phyloP scores from a whole-genome alignment of 805 yeast genomes.

The Tetrapisispora fleetii region DNA sequence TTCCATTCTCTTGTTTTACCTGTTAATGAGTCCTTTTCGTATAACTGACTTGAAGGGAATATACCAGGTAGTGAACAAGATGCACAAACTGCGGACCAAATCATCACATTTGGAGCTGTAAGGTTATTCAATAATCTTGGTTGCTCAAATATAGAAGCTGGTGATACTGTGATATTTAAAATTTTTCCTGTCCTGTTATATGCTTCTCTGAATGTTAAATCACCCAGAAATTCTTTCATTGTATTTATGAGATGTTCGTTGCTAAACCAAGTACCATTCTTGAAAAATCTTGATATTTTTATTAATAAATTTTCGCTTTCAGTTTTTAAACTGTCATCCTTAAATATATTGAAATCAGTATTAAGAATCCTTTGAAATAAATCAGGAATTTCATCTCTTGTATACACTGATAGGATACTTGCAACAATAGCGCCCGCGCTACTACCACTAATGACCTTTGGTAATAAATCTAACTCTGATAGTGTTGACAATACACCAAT shows the following conservation, averaged over 20 bases:
- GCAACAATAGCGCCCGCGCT: slow-evolving; percentile 96
- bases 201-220: slow-evolving; percentile 87
- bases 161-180: slow-evolving; percentile 88
- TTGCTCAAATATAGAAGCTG: slow-evolving; percentile 85
- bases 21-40: slow-evolving; percentile 70
- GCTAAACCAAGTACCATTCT: slow-evolving; percentile 86
- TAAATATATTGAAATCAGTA: slow-evolving; percentile 44
- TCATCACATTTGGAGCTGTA: slow-evolving; percentile 71
- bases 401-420: slow-evolving; percentile 71
- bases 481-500: slow-evolving; percentile 83
- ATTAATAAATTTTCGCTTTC: slow-evolving; percentile 42
- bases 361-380: slow-evolving; percentile 41
- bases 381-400: slow-evolving; percentile 55
- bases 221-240: slow-evolving; percentile 72
- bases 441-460: slow-evolving; percentile 84
- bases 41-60: slow-evolving; percentile 75
- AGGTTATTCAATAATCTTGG: slow-evolving; percentile 72
- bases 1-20: slow-evolving; percentile 77
- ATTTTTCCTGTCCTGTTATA: slow-evolving; percentile 89
- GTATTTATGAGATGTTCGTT: slow-evolving; percentile 60
- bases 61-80: slow-evolving; percentile 91
- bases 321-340: slow-evolving; percentile 42
- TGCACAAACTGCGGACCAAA: slow-evolving; percentile 87
- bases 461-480: slow-evolving; percentile 63
- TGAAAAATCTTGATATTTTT: slow-evolving; percentile 52